Conservation (phyloP, 2,329 filamentous ascomycete species). For the Diaporthe aspalathi region DNA sequence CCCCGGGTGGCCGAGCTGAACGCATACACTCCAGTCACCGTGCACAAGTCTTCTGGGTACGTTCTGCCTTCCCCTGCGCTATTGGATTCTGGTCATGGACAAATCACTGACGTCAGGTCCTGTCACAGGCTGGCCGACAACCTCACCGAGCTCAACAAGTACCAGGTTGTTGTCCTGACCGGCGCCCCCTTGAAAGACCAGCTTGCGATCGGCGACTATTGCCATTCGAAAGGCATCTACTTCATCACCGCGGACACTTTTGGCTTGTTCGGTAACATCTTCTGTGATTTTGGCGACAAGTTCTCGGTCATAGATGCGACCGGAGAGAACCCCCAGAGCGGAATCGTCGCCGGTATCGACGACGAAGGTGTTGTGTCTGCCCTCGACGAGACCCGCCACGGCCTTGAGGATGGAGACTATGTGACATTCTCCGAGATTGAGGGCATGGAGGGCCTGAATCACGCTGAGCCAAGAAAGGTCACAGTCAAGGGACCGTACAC, state of each 20-base stretch:
- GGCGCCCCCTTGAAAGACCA: constrained; percentile 84
- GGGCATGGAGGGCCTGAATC: constrained; percentile 91
- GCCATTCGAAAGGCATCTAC: constrained; percentile 93
- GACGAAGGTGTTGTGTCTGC: constrained; percentile 92
- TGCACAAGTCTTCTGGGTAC: constrained; percentile 73
- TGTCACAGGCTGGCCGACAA: constrained; percentile 76
- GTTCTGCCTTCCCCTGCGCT: constrained; percentile 31
- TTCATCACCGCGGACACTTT: constrained; percentile 89
- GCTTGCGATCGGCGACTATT: constrained; percentile 88
- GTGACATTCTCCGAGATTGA: constrained; percentile 94
- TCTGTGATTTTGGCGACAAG: constrained; percentile 96
- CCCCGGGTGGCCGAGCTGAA: constrained; percentile 95
- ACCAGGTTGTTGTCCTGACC: constrained; percentile 92
- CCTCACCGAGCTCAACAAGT: constrained; percentile 85
- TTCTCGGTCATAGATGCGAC: constrained; percentile 92
- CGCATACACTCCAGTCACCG: constrained; percentile 89
- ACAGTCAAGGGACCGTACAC: constrained; percentile 96
- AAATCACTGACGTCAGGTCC: constrained; percentile 35
- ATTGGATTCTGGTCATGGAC: not conserved
- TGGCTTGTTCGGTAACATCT: constrained; percentile 93
- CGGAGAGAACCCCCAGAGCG: constrained; percentile 86
- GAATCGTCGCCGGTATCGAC: constrained; percentile 91
- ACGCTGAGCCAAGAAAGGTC: constrained; percentile 85
- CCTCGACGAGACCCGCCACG: constrained; percentile 93
- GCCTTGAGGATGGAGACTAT: constrained; percentile 94